Percentiles rank a stretch among this genome's conserved stretches.
Evolutionary conservation across 2,329 filamentous ascomycete genomes (phyloP).

Genomic region (Blastomyces emzantsi): DNA sequence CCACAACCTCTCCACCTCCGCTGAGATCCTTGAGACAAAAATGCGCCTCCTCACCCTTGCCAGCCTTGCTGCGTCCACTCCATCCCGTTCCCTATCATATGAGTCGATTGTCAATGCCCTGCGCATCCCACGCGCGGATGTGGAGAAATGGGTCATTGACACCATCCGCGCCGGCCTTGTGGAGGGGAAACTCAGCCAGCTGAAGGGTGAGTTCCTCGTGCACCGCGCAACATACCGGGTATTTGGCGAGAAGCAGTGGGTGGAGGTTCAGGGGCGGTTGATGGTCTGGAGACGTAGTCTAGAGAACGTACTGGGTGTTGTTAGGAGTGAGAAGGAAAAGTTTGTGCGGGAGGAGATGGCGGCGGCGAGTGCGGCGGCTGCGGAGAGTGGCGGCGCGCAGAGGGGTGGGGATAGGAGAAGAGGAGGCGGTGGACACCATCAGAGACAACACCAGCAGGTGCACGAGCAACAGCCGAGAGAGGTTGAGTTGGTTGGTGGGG

Average conservation of each 20-base stretch:
- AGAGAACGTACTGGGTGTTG: slow-evolving; percentile 64
- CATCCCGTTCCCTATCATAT: slow-evolving; percentile 83
- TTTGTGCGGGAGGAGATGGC: slow-evolving; percentile 59
- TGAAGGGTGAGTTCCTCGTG: slow-evolving; percentile 86
- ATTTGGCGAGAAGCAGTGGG: slow-evolving; percentile 97
- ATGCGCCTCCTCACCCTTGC: slow-evolving; percentile 93
- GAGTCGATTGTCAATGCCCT: slow-evolving; percentile 73
- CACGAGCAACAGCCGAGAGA: slow-evolving; percentile 27
- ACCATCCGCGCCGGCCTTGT: slow-evolving; percentile 92
- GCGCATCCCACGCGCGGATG: slow-evolving; percentile 70
- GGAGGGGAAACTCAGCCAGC: slow-evolving; percentile 91
- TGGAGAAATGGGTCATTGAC: slow-evolving; percentile 98
- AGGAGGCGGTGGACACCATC: slow-evolving; percentile 24
- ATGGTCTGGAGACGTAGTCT: slow-evolving; percentile 86
- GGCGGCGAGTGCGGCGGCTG: slow-evolving; percentile 40
- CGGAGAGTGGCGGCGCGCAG: slow-evolving; percentile 19
- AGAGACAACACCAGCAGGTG: slow-evolving; percentile 16
- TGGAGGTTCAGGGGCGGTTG: slow-evolving; percentile 79
- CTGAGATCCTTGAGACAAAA: slow-evolving; percentile 79
- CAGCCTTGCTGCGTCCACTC: slow-evolving; percentile 73
- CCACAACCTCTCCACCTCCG: slow-evolving; percentile 72
- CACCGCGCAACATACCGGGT: slow-evolving; percentile 95
- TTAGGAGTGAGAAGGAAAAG: slow-evolving; percentile 72
- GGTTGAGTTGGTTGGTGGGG: slow-evolving; percentile 29
- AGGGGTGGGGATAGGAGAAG: slow-evolving; percentile 25